A percentile compares a stretch with the other conserved stretches of the same genome.
Evolutionary conservation across 2,329 filamentous ascomycete species (phyloP).

Genomic region (Colletotrichum caudatum): DNA sequence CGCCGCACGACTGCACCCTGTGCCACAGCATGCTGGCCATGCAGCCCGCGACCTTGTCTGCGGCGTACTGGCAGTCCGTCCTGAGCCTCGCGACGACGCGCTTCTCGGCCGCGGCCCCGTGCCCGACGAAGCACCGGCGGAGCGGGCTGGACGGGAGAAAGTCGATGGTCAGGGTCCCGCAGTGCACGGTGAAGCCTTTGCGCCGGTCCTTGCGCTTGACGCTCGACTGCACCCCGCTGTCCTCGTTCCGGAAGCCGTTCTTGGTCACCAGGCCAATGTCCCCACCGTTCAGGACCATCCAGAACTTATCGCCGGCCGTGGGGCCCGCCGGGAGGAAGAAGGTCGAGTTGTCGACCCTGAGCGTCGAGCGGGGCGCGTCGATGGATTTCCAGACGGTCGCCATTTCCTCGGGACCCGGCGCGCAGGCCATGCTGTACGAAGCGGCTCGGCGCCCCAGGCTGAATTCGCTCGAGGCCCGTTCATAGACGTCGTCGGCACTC

Average conservation of each 20-base stretch:
- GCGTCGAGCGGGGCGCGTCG: slow-evolving; percentile 19
- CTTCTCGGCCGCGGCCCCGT: slow-evolving; percentile 5
- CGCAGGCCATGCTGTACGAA: not conserved
- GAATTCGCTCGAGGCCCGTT: too few species aligned
- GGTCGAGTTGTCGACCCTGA: slow-evolving; percentile 15
- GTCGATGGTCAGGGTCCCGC: not conserved
- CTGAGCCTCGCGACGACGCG: slow-evolving; percentile 14
- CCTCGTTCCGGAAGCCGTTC: not conserved
- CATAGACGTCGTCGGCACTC: not conserved
- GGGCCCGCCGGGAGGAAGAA: slow-evolving; percentile 28
- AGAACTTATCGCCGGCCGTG: slow-evolving; percentile 14
- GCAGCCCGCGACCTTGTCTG: slow-evolving; percentile 4
- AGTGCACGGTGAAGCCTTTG: not conserved
- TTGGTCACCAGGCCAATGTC: slow-evolving; percentile 1
- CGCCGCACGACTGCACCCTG: not conserved
- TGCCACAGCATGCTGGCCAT: slow-evolving; percentile 21
- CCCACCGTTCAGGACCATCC: slow-evolving; percentile 10
- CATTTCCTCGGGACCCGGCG: not conserved
- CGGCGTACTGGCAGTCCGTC: not conserved
- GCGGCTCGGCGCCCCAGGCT: not conserved
- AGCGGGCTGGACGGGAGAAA: not conserved
- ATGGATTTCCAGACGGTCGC: slow-evolving; percentile 2
- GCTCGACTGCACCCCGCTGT: not conserved
- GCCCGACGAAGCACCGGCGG: slow-evolving; percentile 3
- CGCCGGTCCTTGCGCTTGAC: not conserved